Percentiles rank a stretch among this genome's conserved stretches.
phyloP scores from a whole-genome alignment of 2,329 filamentous ascomycete genomes.

The Aspergillus brasiliensis region DNA sequence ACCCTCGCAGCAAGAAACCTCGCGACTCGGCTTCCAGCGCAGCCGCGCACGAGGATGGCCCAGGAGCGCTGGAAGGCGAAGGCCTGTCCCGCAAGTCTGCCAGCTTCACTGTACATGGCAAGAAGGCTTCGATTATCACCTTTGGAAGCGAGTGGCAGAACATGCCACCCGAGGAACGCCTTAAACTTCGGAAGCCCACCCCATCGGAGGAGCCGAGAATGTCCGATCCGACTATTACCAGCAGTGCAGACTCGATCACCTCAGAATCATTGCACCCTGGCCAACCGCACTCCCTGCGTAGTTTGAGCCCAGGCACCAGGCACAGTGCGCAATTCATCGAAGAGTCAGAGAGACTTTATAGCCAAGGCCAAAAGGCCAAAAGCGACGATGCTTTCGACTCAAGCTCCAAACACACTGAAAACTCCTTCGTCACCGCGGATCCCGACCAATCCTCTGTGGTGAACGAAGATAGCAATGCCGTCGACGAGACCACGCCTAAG shows the following conservation, averaged over 20 bases:
- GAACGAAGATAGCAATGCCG: conserved; percentile 8
- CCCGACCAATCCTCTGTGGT: conserved; percentile 3
- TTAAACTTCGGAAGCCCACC: conserved; percentile 61
- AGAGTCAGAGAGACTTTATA: conserved; percentile 19
- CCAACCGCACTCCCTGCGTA: conserved; percentile 64
- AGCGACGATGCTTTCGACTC: conserved; percentile 11
- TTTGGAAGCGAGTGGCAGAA: conserved; percentile 89
- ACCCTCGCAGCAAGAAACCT: conserved; percentile 73
- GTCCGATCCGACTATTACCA: conserved; percentile 35
- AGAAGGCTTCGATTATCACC: conserved; percentile 96
- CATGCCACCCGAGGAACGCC: conserved; percentile 71
- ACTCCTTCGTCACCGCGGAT: conserved; percentile 1
- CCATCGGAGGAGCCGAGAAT: conserved; percentile 41
- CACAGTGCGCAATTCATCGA: conserved; percentile 49
- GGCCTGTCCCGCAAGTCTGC: conserved; percentile 76
- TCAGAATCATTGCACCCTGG: conserved; percentile 35
- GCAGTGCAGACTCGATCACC: conserved; percentile 30
- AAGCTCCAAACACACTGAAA: conserved; percentile 6
- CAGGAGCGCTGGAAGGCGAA: conserved; percentile 56
- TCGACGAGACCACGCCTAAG: conserved; percentile 21
- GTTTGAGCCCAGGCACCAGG: conserved; percentile 67
- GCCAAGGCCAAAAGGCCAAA: conserved; percentile 10
- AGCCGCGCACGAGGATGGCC: conserved; percentile 55
- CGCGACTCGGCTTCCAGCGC: conserved; percentile 69
- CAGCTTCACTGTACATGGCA: conserved; percentile 94